Base-by-base conservation (phyloP, 345 rosid genomes). In the Geranium brycei region DNA sequence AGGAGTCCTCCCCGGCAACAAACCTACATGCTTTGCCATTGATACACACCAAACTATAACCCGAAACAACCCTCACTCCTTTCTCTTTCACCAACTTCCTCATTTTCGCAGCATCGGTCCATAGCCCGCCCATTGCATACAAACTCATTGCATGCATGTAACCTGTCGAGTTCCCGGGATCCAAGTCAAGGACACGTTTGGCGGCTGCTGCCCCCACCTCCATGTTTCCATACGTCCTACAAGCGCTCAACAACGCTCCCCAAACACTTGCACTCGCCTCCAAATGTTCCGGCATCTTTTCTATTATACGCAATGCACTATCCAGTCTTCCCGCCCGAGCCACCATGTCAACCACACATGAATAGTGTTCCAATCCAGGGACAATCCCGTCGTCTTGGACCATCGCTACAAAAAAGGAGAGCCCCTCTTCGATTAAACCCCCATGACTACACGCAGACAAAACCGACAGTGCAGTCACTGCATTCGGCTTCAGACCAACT, bases 391-490 rank as follows among this genome's bases (percentile, higher is more conserved):
- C 64, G 6, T 77, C 80, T 28, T 69, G 65, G 57, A 73, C 62
- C 90, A 90, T 82, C 62, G 88, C 82, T 70, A 75, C 70, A 68
- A 89, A 80, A 64, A 87, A 55, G 47, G 72, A 57, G 47, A 89
- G 75, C 70, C 91, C 96, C 66, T 85, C 70, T 12, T 73, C 71
- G 0, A 90, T 61, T 71, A 90, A 71, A 38, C 96, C 95, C 0
- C 87, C 83, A 59, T 90, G 95, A 65, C 83, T 84, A 67, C 89
- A 90, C 11, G 95, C 95, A 30, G 91, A 77, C 17, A 90, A 77
- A 58, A 68, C 80, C 7, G 91, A 80, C 1, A 90, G 87, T 67
- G 76, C 64, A 17, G 95, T 85, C 57, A 85, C 77, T 1, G 66
- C 55, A 38, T 85, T 87, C 28, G 88, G 90, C 65, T 63, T 75